Evolutionary conservation across 768 basidiomycete species (phyloP).

Genomic region (Hygrophorus pudorinus): DNA sequence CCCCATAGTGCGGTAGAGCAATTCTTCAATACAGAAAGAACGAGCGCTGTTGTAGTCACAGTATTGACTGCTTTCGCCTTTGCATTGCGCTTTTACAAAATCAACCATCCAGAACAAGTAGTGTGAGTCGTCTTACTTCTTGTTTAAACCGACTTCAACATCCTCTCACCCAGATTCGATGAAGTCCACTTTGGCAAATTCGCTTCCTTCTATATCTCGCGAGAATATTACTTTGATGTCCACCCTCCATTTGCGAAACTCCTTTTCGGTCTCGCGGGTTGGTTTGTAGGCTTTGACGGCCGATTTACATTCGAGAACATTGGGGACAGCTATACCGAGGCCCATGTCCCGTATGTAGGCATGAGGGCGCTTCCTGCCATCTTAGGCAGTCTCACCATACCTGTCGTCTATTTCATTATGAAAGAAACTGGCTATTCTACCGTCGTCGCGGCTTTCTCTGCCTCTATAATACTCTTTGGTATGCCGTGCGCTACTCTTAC

Average conservation of each 20-base stretch:
- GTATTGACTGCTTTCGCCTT: conserved; percentile 69
- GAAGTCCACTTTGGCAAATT: conserved; percentile 99
- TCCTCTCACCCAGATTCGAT: conserved; percentile 57
- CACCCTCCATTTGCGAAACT: conserved; percentile 97
- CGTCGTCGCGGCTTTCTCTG: conserved; percentile 83
- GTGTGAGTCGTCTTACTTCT: conserved; percentile 47
- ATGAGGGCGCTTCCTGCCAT: conserved; percentile 90
- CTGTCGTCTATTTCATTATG: conserved; percentile 93
- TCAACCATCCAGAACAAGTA: conserved; percentile 89
- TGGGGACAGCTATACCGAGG: conserved; percentile 81
- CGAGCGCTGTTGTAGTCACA: conserved; percentile 52
- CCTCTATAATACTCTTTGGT: conserved; percentile 83
- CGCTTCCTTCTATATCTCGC: conserved; percentile 83
- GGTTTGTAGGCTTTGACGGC: conserved; percentile 95
- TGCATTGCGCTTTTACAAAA: conserved; percentile 85
- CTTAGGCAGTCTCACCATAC: conserved; percentile 82
- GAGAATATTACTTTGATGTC: conserved; percentile 98
- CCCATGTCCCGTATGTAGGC: conserved; percentile 89
- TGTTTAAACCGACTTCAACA: conserved; percentile 1
- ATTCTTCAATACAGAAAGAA: conserved; percentile 50
- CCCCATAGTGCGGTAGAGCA: conserved; percentile 52
- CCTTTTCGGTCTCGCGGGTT: conserved; percentile 87
- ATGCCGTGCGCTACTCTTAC: conserved; percentile 22
- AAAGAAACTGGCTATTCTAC: conserved; percentile 96
- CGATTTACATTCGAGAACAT: conserved; percentile 91